Evolutionary conservation across 75 land plant genomes (phyloP).

Genomic region (Sequoiadendron giganteum): DNA sequence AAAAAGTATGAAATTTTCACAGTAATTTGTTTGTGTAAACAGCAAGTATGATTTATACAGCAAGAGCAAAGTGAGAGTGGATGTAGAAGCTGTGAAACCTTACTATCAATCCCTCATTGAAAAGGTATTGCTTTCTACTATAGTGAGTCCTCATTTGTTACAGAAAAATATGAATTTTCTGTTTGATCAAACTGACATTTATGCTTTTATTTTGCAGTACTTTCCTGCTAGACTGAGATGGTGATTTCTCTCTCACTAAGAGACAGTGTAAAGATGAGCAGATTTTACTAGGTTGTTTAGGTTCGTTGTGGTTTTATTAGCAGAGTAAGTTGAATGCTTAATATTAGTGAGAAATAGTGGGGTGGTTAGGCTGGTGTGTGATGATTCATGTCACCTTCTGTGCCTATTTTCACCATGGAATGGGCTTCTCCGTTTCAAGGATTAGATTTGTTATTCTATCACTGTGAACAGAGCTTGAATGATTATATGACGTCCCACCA

Average conservation of each 20-base stretch:
- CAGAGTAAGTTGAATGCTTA: neutral
- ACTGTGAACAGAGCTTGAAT: too few relatives aligned
- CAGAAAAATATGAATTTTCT: neutral
- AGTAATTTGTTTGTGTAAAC: neutral
- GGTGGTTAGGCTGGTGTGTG: neutral
- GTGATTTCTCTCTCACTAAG: conserved; percentile 17
- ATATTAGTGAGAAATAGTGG: neutral
- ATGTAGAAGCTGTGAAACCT: conserved; percentile 79
- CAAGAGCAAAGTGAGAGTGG: conserved; percentile 75
- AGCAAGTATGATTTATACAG: conserved; percentile 90
- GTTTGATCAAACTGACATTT: neutral
- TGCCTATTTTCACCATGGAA: neutral
- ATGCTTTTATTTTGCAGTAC: conserved; percentile 33
- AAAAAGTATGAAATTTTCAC: too few relatives aligned
- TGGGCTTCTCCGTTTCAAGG: too few relatives aligned
- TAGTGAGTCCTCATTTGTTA: neutral
- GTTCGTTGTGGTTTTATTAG: neutral
- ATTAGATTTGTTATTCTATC: too few relatives aligned
- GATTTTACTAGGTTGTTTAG: too few relatives aligned
- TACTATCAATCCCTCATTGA: conserved; percentile 74
- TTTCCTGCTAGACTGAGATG: conserved; percentile 50
- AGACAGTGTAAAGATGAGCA: too few relatives aligned
- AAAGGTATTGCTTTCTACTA: conserved; percentile 39
- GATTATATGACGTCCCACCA: too few relatives aligned
- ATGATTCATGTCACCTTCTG: neutral